Evolutionary conservation across 495 filamentous ascomycete species (phyloP).

Genomic region (Cairneyella variabilis): DNA sequence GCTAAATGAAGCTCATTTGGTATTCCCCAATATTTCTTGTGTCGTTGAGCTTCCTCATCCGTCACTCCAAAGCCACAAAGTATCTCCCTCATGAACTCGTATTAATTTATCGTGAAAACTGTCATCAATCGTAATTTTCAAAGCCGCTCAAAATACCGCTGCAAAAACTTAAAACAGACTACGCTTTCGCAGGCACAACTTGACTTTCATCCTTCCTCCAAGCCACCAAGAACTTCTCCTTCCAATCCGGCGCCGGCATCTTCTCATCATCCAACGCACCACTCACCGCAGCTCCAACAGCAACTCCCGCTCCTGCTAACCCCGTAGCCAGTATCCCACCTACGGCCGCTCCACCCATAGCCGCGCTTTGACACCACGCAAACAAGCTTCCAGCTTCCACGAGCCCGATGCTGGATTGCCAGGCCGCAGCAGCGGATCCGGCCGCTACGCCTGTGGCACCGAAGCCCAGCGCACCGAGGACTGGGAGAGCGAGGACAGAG

Average conservation of each 20-base stretch:
- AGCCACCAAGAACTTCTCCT: conserved; percentile 13
- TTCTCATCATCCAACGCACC: conserved; percentile 11
- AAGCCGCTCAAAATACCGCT: too few relatives aligned
- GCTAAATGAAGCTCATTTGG: too few relatives aligned
- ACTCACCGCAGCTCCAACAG: conserved; percentile 9
- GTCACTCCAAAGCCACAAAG: too few relatives aligned
- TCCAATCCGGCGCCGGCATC: conserved; percentile 1
- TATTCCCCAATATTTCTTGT: too few relatives aligned
- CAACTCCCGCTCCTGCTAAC: conserved; percentile 18
- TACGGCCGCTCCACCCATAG: conserved; percentile 29
- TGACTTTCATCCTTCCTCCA: conserved; percentile 9
- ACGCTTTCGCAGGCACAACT: too few relatives aligned
- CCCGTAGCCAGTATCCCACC: conserved; percentile 18
- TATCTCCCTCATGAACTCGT: too few relatives aligned
- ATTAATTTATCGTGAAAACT: too few relatives aligned
- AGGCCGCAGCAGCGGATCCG: conserved; percentile 11
- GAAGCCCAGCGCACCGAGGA: conserved; percentile 5
- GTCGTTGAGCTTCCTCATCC: too few relatives aligned
- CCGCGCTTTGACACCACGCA: conserved; percentile 32
- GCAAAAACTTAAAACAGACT: too few relatives aligned
- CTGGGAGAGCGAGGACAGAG: conserved; percentile 1
- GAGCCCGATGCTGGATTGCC: conserved; percentile 15
- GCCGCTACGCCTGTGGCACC: conserved; percentile 2
- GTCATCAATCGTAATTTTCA: too few relatives aligned
- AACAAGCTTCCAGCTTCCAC: conserved; percentile 29